Percentiles rank a stretch among this genome's conserved stretches.
These are phyloP conservation scores for Angomonas desouzai DNA, from an alignment of 208 protist genomes.

Conservation along the genomic window DNA sequence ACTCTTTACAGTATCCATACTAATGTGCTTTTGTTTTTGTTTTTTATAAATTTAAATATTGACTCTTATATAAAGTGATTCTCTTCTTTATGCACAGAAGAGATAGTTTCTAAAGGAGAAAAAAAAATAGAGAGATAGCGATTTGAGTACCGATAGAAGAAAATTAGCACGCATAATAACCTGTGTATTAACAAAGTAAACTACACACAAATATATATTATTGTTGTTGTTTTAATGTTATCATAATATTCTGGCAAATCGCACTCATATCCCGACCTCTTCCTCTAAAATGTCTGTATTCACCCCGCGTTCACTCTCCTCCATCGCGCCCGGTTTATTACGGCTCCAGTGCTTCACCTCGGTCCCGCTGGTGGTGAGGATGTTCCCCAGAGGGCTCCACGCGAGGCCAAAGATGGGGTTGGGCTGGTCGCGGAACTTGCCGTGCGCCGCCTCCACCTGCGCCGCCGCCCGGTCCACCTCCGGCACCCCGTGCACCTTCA, in stretches of 20 bases:
- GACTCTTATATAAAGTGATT: too few relatives aligned
- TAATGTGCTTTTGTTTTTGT: too few relatives aligned
- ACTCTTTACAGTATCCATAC: not conserved
- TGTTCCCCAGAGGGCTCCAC: constrained; percentile 78
- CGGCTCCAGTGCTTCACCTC: constrained; percentile 89
- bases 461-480: constrained; percentile 59
- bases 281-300: constrained; percentile 69
- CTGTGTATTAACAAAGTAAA: too few relatives aligned
- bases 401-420: constrained; percentile 74
- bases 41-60: too few relatives aligned
- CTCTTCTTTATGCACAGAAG: too few relatives aligned
- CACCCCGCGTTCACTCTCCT: constrained; percentile 73
- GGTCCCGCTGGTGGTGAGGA: constrained; percentile 68
- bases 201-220: constrained; percentile 5
- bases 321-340: constrained; percentile 81
- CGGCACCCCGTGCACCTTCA: constrained; percentile 44
- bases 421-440: constrained; percentile 70
- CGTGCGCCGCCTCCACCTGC: constrained; percentile 68
- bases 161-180: not conserved
- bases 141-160: not conserved
- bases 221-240: too few relatives aligned
- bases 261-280: constrained; percentile 15
- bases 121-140: not conserved
- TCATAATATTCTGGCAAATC: too few relatives aligned
- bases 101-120: not conserved